A percentile compares a stretch with the other conserved stretches of the same genome.
phyloP scores from a whole-genome alignment of 805 yeast species.

The Lipomyces spencermartinsiae region DNA sequence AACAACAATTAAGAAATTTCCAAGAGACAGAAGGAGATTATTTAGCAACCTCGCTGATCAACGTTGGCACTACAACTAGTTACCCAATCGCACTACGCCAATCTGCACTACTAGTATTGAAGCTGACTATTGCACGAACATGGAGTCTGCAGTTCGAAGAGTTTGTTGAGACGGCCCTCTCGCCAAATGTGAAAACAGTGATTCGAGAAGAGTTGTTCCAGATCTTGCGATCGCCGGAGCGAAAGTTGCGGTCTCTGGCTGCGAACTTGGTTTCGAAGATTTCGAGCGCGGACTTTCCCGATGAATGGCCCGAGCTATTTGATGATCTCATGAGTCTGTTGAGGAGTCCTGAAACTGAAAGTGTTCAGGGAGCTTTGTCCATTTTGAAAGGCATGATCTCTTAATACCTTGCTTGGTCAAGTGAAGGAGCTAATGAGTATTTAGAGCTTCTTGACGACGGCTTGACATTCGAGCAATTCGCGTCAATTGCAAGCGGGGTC shows the following conservation, averaged over 20 bases:
- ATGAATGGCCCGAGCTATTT: slow-evolving; percentile 87
- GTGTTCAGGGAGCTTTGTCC: slow-evolving; percentile 28
- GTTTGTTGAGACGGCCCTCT: slow-evolving; percentile 25
- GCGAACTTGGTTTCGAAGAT: slow-evolving; percentile 82
- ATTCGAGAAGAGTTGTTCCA: slow-evolving; percentile 23
- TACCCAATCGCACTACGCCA: slow-evolving; percentile 25
- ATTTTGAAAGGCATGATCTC: slow-evolving; percentile 27
- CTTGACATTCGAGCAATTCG: slow-evolving; percentile 84
- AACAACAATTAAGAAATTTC: slow-evolving; percentile 14
- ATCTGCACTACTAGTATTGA: slow-evolving; percentile 29
- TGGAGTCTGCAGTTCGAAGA: slow-evolving; percentile 38
- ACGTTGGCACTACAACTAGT: slow-evolving; percentile 12
- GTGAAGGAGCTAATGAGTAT: slow-evolving; percentile 41
- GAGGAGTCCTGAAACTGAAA: slow-evolving; percentile 53
- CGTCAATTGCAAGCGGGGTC: slow-evolving; percentile 53
- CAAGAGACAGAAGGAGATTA: slow-evolving; percentile 17
- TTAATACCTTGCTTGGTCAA: not conserved
- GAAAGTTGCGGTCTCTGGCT: slow-evolving; percentile 69
- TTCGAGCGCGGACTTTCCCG: slow-evolving; percentile 90
- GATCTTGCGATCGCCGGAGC: slow-evolving; percentile 46
- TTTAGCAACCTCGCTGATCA: slow-evolving; percentile 22
- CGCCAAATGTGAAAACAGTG: slow-evolving; percentile 20
- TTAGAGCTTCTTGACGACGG: slow-evolving; percentile 87
- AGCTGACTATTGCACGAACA: slow-evolving; percentile 27
- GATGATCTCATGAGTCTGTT: slow-evolving; percentile 50